phyloP scores from a whole-genome alignment of 257 asterid genomes.

The Mitragyna speciosa region DNA sequence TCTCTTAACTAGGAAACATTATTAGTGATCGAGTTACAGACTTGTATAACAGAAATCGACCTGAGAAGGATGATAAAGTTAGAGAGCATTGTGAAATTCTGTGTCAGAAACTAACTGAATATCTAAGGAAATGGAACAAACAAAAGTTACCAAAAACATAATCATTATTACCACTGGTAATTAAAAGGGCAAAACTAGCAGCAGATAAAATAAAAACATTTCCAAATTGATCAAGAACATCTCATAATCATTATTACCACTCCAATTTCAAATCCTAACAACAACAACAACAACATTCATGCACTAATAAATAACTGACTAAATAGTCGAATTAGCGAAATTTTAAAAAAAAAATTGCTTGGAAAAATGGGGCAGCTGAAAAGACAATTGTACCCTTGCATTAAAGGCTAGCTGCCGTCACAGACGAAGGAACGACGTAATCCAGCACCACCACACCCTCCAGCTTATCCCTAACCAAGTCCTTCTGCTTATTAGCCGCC shows the following conservation, averaged over 20 bases:
- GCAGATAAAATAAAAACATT: neutral
- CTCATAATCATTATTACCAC: neutral
- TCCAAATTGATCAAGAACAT: neutral
- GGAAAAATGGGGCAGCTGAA: neutral
- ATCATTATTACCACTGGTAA: too few species aligned
- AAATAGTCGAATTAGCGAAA: neutral
- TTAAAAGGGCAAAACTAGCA: neutral
- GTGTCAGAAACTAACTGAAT: neutral
- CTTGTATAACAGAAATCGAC: neutral
- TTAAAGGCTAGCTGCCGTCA: conserved; percentile 53
- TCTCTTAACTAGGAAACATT: neutral
- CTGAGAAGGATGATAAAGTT: neutral
- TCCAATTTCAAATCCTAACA: neutral
- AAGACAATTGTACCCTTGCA: neutral
- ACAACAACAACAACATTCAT: neutral
- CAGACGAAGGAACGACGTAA: conserved; percentile 44
- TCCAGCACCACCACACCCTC: conserved; percentile 71
- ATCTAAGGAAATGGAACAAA: neutral
- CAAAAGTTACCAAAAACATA: neutral
- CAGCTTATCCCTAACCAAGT: conserved; percentile 54
- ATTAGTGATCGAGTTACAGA: too few species aligned
- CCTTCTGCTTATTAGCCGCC: conserved; percentile 50
- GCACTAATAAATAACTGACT: neutral
- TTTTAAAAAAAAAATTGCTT: neutral
- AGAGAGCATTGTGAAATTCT: neutral